Percentiles rank a stretch among this genome's conserved stretches.
Conservation (phyloP, 768 basidiomycete genomes). For the Lentinula aciculospora region DNA sequence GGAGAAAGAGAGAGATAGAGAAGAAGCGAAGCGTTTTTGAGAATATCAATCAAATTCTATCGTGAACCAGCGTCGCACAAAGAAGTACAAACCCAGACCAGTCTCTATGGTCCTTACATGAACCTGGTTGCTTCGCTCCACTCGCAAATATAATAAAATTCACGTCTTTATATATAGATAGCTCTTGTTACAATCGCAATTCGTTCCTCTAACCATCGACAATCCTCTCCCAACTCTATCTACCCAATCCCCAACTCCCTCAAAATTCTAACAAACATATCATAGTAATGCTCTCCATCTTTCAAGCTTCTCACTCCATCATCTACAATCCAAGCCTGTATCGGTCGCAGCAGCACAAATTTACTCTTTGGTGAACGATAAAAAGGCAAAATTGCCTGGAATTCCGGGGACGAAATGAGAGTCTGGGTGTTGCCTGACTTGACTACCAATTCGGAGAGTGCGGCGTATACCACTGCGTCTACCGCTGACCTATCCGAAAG, state of each 20-base stretch:
- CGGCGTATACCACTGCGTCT: slow-evolving; percentile 57
- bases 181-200: slow-evolving; percentile 13
- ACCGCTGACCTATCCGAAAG: slow-evolving; percentile 62
- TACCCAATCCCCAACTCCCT: slow-evolving; percentile 37
- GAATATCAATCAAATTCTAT: no score
- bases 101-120: no score
- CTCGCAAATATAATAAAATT: no score
- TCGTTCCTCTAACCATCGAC: slow-evolving; percentile 34
- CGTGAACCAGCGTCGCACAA: no score
- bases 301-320: slow-evolving; percentile 58
- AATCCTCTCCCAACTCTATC: slow-evolving; percentile 38
- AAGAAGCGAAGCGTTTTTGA: no score
- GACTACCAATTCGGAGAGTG: slow-evolving; percentile 27
- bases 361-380: slow-evolving; percentile 35
- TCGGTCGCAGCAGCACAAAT: slow-evolving; percentile 50
- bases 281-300: slow-evolving; percentile 33
- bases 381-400: slow-evolving; percentile 32
- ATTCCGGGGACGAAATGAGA: slow-evolving; percentile 30
- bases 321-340: slow-evolving; percentile 56
- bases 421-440: slow-evolving; percentile 20
- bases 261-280: slow-evolving; percentile 34
- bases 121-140: no score
- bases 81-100: no score
- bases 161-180: background rate
- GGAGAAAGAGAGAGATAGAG: no score